Evolutionary conservation across 1,284 basidiomycete species (phyloP).

Genomic region (Ceratorhiza oryzae-sativae): DNA sequence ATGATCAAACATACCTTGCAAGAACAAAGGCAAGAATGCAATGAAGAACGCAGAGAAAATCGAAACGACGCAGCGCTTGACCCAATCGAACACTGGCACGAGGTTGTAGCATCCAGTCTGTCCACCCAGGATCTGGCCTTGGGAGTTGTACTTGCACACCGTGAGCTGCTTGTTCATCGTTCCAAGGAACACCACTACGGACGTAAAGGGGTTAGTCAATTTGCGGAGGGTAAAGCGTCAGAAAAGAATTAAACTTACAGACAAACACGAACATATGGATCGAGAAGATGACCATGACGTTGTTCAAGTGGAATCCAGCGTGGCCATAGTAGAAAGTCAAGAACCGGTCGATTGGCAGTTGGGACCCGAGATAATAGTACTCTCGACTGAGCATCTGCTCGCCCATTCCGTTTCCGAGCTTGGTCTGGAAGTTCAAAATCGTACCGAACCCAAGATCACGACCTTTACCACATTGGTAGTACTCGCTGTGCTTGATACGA

Average conservation of each 20-base stretch:
- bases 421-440: constrained; percentile 99
- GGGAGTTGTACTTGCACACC: constrained; percentile 76
- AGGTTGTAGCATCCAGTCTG: constrained; percentile 91
- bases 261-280: constrained; percentile 92
- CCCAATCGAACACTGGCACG: constrained; percentile 89
- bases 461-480: constrained; percentile 98
- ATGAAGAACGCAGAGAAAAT: constrained; percentile 98
- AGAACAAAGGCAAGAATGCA: constrained; percentile 89
- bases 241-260: constrained; percentile 58
- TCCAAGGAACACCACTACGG: constrained; percentile 87
- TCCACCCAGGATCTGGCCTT: constrained; percentile 54
- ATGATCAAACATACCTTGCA: constrained; percentile 74
- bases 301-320: constrained; percentile 99
- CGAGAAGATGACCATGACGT: constrained; percentile 95
- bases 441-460: constrained; percentile 99
- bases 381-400: constrained; percentile 99
- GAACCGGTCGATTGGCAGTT: constrained; percentile 97
- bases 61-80: constrained; percentile 91
- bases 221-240: constrained; percentile 22
- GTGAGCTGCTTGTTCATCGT: constrained; percentile 81
- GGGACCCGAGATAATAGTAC: constrained; percentile 99
- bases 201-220: constrained; percentile 42
- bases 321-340: constrained; percentile 99
- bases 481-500: constrained; percentile 99
- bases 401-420: constrained; percentile 99